A percentile compares a stretch with the other conserved stretches of the same genome.
Evolutionary conservation across 2,329 filamentous ascomycete species (phyloP).

Genomic region (Coleophoma eucalyptorum): DNA sequence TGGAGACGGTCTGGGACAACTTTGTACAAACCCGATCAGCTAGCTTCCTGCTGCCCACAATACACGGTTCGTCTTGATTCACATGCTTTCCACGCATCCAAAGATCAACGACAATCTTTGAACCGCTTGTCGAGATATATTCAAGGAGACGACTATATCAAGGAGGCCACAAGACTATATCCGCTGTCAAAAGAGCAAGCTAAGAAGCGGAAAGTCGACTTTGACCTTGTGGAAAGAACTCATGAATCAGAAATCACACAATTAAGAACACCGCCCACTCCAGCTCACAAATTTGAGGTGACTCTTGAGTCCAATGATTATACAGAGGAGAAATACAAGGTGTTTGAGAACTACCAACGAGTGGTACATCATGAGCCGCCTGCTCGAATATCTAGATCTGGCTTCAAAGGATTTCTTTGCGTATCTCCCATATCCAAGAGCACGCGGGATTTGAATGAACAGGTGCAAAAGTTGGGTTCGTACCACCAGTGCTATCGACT

Average conservation of each 20-base stretch:
- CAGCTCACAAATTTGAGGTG: conserved; percentile 64
- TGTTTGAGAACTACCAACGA: conserved; percentile 74
- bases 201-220: conserved; percentile 61
- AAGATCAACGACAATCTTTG: conserved; percentile 70
- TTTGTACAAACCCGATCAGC: conserved; percentile 75
- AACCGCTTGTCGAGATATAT: conserved; percentile 75
- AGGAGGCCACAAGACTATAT: conserved; percentile 58
- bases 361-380: conserved; percentile 66
- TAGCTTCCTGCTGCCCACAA: conserved; percentile 83
- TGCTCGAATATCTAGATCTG: conserved; percentile 50
- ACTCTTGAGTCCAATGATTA: conserved; percentile 68
- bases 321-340: conserved; percentile 69
- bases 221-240: conserved; percentile 62
- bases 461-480: conserved; percentile 58
- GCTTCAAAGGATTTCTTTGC: conserved; percentile 74
- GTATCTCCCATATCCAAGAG: conserved; percentile 54
- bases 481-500: conserved; percentile 81
- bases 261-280: conserved; percentile 51
- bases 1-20: conserved; percentile 73
- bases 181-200: conserved; percentile 65
- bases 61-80: conserved; percentile 78
- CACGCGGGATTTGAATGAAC: conserved; percentile 45
- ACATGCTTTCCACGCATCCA: conserved; percentile 58
- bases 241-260: conserved; percentile 59
- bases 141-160: conserved; percentile 63